Evolutionary conservation across 169 alveolate species (phyloP).

Genomic region (Perkinsus olseni): DNA sequence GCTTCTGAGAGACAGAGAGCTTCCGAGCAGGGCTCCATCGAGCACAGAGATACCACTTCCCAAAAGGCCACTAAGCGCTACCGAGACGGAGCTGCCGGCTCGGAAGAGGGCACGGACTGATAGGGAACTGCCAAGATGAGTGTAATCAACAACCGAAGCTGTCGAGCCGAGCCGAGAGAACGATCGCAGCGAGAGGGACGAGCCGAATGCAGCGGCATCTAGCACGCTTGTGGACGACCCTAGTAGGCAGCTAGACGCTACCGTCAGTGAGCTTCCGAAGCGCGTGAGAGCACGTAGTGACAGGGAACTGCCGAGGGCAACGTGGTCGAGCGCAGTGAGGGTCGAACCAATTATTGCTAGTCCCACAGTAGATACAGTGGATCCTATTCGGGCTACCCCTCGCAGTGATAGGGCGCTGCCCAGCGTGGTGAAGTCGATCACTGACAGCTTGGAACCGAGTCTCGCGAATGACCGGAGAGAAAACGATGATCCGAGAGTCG

Average conservation of each 20-base stretch:
- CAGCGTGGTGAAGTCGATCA: background rate
- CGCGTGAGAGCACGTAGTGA: slow-evolving; percentile 1
- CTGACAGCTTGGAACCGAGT: background rate
- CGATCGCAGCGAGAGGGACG: background rate
- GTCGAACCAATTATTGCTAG: background rate
- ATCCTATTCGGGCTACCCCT: background rate
- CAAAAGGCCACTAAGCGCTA: background rate
- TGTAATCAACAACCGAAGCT: background rate
- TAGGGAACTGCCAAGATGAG: background rate
- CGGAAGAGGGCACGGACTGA: background rate
- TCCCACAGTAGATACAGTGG: background rate
- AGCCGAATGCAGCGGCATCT: background rate
- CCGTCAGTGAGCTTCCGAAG: background rate
- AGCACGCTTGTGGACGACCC: background rate
- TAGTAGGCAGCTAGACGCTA: background rate
- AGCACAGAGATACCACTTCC: background rate
- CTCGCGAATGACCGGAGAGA: background rate
- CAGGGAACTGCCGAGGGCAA: background rate
- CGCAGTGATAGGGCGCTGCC: background rate
- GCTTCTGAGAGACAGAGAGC: background rate
- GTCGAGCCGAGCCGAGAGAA: background rate
- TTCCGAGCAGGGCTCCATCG: background rate
- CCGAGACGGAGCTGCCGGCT: background rate
- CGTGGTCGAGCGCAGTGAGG: background rate
- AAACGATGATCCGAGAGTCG: background rate